Base-by-base conservation (phyloP, 1,284 basidiomycete genomes). In the Cryptococcus jaspeensis region DNA sequence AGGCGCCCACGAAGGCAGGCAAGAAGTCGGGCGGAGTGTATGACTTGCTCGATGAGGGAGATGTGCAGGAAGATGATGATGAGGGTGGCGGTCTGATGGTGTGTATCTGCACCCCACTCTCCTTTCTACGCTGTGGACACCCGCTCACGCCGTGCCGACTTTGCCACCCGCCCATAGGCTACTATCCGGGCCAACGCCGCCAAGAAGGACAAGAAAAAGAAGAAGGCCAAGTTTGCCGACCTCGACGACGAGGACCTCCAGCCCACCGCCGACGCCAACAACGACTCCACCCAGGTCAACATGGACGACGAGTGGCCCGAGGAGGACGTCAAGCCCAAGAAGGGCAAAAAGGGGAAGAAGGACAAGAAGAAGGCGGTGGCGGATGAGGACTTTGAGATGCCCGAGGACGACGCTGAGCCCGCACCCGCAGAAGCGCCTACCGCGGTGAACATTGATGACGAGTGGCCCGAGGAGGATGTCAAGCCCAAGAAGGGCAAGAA, bases 31-130 rank as follows among this genome's bases (percentile, higher is more conserved):
- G 73, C 69, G 62, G 63, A 46, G 60, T 66, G 2, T 76, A 73
- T 49, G 76, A 71, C 42, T 50, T 72, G 51, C 61, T 76, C 39
- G 70, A 73, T 56, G 68, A 70, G 20, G 80, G 83, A 11, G 77
- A 82, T 0, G 76, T 85, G 9, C 81, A 53, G 49, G 83, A 83
- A 18, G 84, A 84, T 35, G 85, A 87, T 36, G 87, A 85, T 53
- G 86, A 86, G 35, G 85, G 87, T 37, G 74, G 87, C 84, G 91
- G 89, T 45, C 79, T 93, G 41, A 92, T 93, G 90, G 90, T 90
- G 69, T 56, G 85, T 79, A n/a, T n/a, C n/a, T n/a, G n/a, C n/a
- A n/a, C 15, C 28, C 22, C 28, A 46, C 39, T 13, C 18, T 45
- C 23, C 44, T 22, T 25, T 18, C 6, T n/a, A 23, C 18, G 6